Base-by-base conservation (phyloP, 257 asterid genomes). In the Nicotiana benthamiana region DNA sequence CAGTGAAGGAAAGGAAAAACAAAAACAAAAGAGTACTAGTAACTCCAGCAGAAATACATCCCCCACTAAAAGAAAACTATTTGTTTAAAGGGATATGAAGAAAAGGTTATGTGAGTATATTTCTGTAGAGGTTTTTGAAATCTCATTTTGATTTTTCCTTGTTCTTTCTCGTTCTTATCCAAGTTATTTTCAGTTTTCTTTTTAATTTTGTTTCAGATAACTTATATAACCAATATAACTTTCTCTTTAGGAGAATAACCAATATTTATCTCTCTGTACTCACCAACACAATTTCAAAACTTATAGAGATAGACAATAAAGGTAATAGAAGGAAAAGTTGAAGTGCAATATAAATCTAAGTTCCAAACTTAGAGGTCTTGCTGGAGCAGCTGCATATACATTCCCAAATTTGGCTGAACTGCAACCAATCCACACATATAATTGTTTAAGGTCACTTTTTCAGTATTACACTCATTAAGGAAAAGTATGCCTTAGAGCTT, bases 381-480 rank as follows among this genome's bases (percentile, higher is more conserved):
- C 89, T 61, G 95, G 91, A 20, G 93, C 92, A 83, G 98, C 98
- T 1, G 98, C 98, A 84, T 91, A 92, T 43, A 96, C 86, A 90
- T 96, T 89, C 60, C 99, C 99, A 64, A 96, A 86, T 83, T 92
- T 93, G 48, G 97, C 80, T 79, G 99, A 92, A 81, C 89, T 92
- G 87, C 92, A 93, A 81, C 99, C 97, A 43, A 96, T 86, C 98
- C 99, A 96, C 16, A 87, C 97, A 86, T 92, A 94, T 84, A 96
- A n/a, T n/a, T n/a, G n/a, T n/a, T n/a, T n/a, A n/a, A n/a, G n/a
- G n/a, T n/a, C n/a, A n/a, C n/a, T n/a, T n/a, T n/a, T n/a, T n/a
- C n/a, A n/a, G n/a, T n/a, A n/a, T n/a, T n/a, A n/a, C n/a, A n/a
- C n/a, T n/a, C n/a, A n/a, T n/a, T n/a, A n/a, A n/a, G n/a, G n/a